Evolutionary conservation across 305 asterid genomes (phyloP).

Genomic region (Fraxinus paxiana): DNA sequence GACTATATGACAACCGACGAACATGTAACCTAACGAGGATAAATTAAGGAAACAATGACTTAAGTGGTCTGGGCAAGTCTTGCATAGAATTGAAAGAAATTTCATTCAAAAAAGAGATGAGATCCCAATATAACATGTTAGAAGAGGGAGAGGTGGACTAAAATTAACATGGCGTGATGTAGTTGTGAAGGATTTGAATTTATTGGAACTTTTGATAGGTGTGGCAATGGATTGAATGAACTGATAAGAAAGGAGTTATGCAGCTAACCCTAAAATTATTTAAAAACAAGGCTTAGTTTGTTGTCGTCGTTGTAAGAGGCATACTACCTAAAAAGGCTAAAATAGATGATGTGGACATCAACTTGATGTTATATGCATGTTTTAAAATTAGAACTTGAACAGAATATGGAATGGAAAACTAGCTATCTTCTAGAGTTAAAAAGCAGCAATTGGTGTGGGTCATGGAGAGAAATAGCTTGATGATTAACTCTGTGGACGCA

Average conservation of each 20-base stretch:
- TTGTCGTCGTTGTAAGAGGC: neutral
- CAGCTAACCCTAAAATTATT: neutral
- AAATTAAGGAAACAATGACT: neutral
- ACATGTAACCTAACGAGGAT: neutral
- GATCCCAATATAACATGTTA: neutral
- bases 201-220: neutral
- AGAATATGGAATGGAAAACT: neutral
- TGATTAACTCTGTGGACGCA: neutral
- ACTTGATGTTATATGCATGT: neutral
- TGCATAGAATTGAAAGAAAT: neutral
- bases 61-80: neutral
- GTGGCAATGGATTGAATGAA: neutral
- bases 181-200: neutral
- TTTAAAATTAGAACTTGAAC: neutral
- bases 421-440: neutral
- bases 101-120: neutral
- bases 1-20: neutral
- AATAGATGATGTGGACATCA: neutral
- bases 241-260: neutral
- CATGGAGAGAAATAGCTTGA: neutral
- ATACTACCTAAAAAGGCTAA: neutral
- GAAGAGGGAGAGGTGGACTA: neutral
- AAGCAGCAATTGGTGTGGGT: neutral
- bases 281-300: neutral
- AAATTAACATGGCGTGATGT: neutral